These are phyloP conservation scores for Neurospora sp. DNA, from an alignment of 495 filamentous ascomycete species.

Conservation along the genomic window DNA sequence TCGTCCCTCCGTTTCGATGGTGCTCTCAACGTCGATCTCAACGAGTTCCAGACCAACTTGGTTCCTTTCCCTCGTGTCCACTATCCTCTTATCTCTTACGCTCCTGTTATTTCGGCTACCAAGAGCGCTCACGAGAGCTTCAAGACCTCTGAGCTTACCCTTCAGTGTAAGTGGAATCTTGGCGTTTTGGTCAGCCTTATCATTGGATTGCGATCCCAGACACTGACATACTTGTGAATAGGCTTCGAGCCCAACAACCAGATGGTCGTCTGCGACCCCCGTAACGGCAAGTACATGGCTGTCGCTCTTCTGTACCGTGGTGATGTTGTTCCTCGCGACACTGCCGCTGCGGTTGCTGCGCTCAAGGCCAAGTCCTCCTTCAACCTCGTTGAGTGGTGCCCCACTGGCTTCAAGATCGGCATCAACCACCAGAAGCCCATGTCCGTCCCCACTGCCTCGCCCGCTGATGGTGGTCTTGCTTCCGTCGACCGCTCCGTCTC, in stretches of 20 bases:
- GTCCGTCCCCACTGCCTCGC: constrained; percentile 55
- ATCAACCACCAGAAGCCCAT: constrained; percentile 89
- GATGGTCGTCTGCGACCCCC: constrained; percentile 90
- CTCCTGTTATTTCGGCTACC: constrained; percentile 70
- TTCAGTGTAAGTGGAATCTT: constrained; percentile 56
- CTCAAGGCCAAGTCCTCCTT: constrained; percentile 83
- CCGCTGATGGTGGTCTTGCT: constrained; percentile 57
- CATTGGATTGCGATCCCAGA: background rate
- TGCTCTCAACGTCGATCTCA: constrained; percentile 83
- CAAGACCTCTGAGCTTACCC: constrained; percentile 78
- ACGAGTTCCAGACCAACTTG: constrained; percentile 92
- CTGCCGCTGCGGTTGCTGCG: constrained; percentile 64
- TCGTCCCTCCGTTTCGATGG: constrained; percentile 85
- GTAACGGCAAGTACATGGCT: constrained; percentile 92
- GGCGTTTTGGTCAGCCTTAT: background rate
- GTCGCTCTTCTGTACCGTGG: constrained; percentile 84
- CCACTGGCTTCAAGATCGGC: constrained; percentile 91
- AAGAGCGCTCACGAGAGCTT: constrained; percentile 87
- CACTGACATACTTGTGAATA: constrained; percentile 12
- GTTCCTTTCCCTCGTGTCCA: constrained; percentile 88
- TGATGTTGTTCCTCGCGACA: constrained; percentile 80
- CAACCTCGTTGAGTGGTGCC: constrained; percentile 92
- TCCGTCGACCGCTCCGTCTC: constrained; percentile 78
- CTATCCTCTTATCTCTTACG: constrained; percentile 83
- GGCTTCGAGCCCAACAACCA: constrained; percentile 92